Base-by-base conservation (phyloP, 2,329 filamentous ascomycete genomes). In the Cladosporium sp. region DNA sequence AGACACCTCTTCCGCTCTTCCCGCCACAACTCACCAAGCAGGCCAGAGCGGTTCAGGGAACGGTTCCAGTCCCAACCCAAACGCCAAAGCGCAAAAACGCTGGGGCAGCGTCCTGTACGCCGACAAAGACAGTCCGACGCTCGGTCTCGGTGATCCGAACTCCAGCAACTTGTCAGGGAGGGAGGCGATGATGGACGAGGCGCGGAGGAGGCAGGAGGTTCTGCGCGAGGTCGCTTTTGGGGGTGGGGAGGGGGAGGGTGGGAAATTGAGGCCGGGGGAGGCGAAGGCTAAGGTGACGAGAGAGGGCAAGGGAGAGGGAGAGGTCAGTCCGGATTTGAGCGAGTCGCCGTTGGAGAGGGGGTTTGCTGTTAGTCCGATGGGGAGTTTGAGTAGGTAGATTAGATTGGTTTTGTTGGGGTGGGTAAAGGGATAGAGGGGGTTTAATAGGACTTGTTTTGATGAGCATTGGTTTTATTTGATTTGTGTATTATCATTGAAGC, bases 101-200 rank as follows among this genome's bases (percentile, higher is more conserved):
- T 24, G 27, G 27, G 18, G 18, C 17, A 40, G 45, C n/a, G 27
- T 40, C 7, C 18, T 30, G 7, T 41, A 48, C 45, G 19, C 18
- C 13, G 15, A 48, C 12, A 13, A 17, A 27, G 57, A 61, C 15
- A 58, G 57, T 7, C 58, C 61, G 4, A 59, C 56, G 1, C 51
- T 63, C 3, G 60, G 61, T 27, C 41, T 56, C 7, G n/a, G n/a
- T n/a, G n/a, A n/a, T n/a, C n/a, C n/a, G n/a, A n/a, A n/a, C n/a
- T n/a, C n/a, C n/a, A n/a, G n/a, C n/a, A n/a, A n/a, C n/a, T n/a
- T n/a, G n/a, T 27, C 43, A 3, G 15, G 32, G 3, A 36, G 30
- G 3, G 3, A 11, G 17, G 45, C 7, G 8, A 40, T 24, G 18
- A 9, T 48, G 12, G 37, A 48, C 7, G 56, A 57, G 11, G 48